These are phyloP conservation scores for Collybia nuda DNA, from an alignment of 768 basidiomycete species.

Conservation along the genomic window DNA sequence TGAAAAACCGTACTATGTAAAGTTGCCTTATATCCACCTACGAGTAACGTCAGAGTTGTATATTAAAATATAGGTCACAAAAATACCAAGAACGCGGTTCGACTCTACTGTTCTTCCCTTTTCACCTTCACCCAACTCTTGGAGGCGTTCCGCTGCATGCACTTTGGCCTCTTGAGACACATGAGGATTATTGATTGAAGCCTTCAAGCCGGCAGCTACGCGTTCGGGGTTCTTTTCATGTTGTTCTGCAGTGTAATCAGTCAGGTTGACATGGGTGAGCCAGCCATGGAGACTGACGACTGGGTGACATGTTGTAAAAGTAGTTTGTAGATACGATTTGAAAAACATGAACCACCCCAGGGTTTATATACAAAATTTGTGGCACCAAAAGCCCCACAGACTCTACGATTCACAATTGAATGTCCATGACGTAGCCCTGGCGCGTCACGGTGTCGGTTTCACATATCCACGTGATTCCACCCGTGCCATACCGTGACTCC, in stretches of 20 bases:
- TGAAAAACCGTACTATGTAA: slow-evolving; percentile 34
- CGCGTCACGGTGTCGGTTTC: too few relatives aligned
- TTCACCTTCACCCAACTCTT: slow-evolving; percentile 17
- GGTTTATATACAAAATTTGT: neutral
- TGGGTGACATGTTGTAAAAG: slow-evolving; percentile 4
- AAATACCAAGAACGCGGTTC: slow-evolving; percentile 12
- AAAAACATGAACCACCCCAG: too few relatives aligned
- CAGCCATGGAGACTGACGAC: neutral
- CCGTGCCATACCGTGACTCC: too few relatives aligned
- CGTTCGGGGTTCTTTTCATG: slow-evolving; percentile 38
- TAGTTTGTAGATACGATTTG: too few relatives aligned
- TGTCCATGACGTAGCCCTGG: too few relatives aligned
- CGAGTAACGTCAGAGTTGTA: neutral
- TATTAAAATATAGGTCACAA: neutral
- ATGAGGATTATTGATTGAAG: slow-evolving; percentile 53
- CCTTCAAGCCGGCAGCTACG: slow-evolving; percentile 56
- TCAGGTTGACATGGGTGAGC: neutral
- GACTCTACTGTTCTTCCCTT: slow-evolving; percentile 1
- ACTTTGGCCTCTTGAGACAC: slow-evolving; percentile 52
- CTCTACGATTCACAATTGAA: too few relatives aligned
- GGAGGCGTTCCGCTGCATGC: slow-evolving; percentile 42
- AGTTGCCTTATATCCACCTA: slow-evolving; percentile 53
- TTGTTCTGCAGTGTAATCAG: slow-evolving; percentile 3
- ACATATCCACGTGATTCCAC: too few relatives aligned
- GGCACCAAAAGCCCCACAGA: too few relatives aligned